Evolutionary conservation across 345 rosid species (phyloP).

Genomic region (Salix dunnii): DNA sequence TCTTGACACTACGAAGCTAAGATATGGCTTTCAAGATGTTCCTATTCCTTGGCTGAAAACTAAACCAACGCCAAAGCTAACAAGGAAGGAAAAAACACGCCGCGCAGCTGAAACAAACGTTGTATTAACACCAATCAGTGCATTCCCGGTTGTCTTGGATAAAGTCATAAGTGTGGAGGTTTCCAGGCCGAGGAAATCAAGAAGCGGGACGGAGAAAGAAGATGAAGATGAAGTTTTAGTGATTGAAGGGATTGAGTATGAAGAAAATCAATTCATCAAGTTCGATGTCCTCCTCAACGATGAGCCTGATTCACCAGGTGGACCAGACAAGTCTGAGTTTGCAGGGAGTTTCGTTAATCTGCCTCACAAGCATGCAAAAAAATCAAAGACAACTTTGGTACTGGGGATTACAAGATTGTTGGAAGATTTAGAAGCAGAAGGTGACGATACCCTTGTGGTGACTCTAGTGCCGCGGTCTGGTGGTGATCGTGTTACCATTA

Average conservation of each 20-base stretch:
- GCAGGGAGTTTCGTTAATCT: conserved; percentile 55
- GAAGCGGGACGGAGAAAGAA: conserved; percentile 49
- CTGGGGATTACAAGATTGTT: conserved; percentile 46
- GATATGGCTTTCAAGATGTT: conserved; percentile 46
- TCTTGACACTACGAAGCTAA: conserved; percentile 29
- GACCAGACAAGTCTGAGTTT: conserved; percentile 44
- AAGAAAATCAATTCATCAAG: conserved; percentile 28
- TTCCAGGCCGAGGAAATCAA: conserved; percentile 44
- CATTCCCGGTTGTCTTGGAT: conserved; percentile 40
- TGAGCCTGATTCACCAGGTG: conserved; percentile 29
- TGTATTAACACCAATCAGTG: not conserved
- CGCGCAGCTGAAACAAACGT: conserved; percentile 27
- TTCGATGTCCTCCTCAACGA: conserved; percentile 52
- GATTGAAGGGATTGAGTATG: conserved; percentile 41
- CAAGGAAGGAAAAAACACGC: conserved; percentile 12
- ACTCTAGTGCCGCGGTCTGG: conserved; percentile 47
- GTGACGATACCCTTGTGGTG: conserved; percentile 45
- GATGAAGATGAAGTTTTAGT: conserved; percentile 53
- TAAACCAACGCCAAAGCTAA: conserved; percentile 42
- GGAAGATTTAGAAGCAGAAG: conserved; percentile 51
- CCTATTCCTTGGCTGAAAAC: conserved; percentile 50
- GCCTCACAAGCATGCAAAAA: conserved; percentile 45
- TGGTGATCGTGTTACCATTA: not conserved
- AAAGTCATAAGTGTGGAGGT: conserved; percentile 28
- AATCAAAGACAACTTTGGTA: conserved; percentile 33